These are phyloP conservation scores for Phytophthora vignae DNA, from an alignment of 352 stramenopile species.

Conservation along the genomic window DNA sequence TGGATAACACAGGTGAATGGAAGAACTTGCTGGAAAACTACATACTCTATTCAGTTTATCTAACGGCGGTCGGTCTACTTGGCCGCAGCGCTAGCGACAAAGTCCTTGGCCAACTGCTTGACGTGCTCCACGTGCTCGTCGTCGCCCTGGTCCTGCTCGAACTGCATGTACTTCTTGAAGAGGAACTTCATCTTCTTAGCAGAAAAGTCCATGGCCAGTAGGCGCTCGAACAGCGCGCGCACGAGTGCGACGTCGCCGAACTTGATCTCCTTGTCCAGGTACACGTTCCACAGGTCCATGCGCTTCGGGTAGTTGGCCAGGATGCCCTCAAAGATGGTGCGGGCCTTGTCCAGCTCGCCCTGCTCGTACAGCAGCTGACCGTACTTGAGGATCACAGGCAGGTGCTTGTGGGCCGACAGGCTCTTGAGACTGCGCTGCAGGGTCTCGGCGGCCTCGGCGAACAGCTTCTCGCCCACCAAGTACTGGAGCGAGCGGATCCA, in stretches of 20 bases:
- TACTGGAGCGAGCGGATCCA: conserved; percentile 91
- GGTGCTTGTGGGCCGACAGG: conserved; percentile 94
- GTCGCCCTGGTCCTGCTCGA: conserved; percentile 94
- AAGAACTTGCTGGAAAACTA: conserved; percentile 38
- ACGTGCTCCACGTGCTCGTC: conserved; percentile 89
- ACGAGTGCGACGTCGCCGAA: conserved; percentile 86
- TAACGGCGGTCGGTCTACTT: conserved; percentile 39
- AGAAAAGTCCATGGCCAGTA: conserved; percentile 95
- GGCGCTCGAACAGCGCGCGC: conserved; percentile 90
- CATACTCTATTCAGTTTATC: conserved; percentile 49
- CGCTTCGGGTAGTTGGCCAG: conserved; percentile 96
- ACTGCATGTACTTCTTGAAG: conserved; percentile 97
- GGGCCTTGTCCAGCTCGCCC: conserved; percentile 92
- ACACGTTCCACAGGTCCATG: conserved; percentile 97
- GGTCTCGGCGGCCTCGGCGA: conserved; percentile 85
- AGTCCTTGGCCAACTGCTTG: conserved; percentile 95
- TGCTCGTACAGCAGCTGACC: conserved; percentile 96
- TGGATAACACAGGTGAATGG: conserved; percentile 1
- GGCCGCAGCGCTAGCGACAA: conserved; percentile 82
- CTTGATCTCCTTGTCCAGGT: conserved; percentile 98
- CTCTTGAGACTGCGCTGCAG: conserved; percentile 94
- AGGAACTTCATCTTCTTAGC: conserved; percentile 99
- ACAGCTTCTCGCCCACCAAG: conserved; percentile 76
- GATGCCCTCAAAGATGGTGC: conserved; percentile 96
- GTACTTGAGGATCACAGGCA: conserved; percentile 95